phyloP scores from a whole-genome alignment of 352 stramenopile genomes.

The Phytophthora citrophthora region DNA sequence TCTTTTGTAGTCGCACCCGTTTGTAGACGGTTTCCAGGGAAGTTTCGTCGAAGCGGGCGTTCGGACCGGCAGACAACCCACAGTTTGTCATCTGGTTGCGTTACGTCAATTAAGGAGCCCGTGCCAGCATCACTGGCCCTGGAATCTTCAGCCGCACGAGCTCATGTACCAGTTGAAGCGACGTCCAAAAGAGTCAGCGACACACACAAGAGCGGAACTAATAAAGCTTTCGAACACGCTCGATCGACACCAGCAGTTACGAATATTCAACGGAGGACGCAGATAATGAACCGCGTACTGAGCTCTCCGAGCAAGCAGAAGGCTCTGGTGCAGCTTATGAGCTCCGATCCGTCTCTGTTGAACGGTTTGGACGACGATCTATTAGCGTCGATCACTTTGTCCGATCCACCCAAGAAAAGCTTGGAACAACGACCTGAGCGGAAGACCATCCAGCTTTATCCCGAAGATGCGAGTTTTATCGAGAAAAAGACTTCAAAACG shows the following conservation, averaged over 20 bases:
- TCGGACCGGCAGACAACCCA: constrained; percentile 23
- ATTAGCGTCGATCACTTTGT: constrained; percentile 44
- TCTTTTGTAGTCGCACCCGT: background rate
- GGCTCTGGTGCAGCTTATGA: constrained; percentile 55
- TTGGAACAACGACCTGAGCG: background rate
- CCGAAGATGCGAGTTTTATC: constrained; percentile 20
- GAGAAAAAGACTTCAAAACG: constrained; percentile 9
- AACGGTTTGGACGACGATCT: constrained; percentile 46
- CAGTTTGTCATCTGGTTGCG: constrained; percentile 10
- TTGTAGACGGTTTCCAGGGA: constrained; percentile 32
- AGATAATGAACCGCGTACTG: constrained; percentile 34
- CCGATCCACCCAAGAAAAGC: constrained; percentile 16
- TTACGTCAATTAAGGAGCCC: constrained; percentile 22
- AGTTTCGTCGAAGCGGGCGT: constrained; percentile 30
- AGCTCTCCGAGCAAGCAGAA: constrained; percentile 50
- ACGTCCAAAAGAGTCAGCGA: constrained; percentile 12
- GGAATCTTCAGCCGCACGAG: constrained; percentile 11
- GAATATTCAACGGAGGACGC: constrained; percentile 12
- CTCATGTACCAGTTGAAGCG: constrained; percentile 27
- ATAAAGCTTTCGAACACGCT: constrained; percentile 26
- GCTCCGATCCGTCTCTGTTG: constrained; percentile 47
- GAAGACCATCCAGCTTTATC: constrained; percentile 37
- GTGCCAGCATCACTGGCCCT: constrained; percentile 11
- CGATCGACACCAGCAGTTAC: constrained; percentile 20
- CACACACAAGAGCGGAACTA: background rate